Evolutionary conservation across 306 rosid species (phyloP), one percentile per base, ranked within the genome.

Genomic region (Quillaja saponaria): DNA sequence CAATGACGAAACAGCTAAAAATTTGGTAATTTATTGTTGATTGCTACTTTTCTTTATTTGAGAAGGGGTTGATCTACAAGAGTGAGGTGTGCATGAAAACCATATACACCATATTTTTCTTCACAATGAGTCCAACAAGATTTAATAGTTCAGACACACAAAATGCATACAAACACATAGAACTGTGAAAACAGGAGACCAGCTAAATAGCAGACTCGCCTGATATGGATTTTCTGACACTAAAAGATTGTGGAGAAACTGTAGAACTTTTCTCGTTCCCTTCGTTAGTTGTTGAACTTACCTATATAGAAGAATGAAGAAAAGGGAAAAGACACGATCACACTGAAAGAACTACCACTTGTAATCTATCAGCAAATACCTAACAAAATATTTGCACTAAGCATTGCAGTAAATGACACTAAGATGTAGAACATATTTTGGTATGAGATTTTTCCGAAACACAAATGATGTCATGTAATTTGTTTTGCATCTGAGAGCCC

Each of bases 151-250:
- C 20, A 31, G 19, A 28, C 11, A 51, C 10, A 37, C 14, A 51
- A 18, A 60, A 10, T 14, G 31, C 4, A 4, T 4, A 1, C 31
- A 1, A 25, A 25, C 31, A 39, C 13, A 3, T 7, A 39, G 4
- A 39, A 2, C 2, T 39, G 10, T 39, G 10, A 16, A 47, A 44
- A 8, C 6, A 15, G 44, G 19, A 14, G 10, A 10, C 21, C 5
- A 5, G 5, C 38, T 14, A 62, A 12, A 39, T 6, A 47, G 35
- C 40, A 51, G 8, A 18, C 64, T 65, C 58, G 82, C 94, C 97
- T 21, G 85, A 85, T 73, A 82, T 85, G 49, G 97, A 90, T 80
- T 84, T 78, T 66, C 67, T 61, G 17, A 60, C 19, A 71, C 79
- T 67, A 47, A 52, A 48, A 20, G 82, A 72, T 49, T 73, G 78